Percentiles rank a stretch among this genome's conserved stretches.
Evolutionary conservation across 1,284 basidiomycete genomes (phyloP).

Genomic region (Ganoderma sinense): DNA sequence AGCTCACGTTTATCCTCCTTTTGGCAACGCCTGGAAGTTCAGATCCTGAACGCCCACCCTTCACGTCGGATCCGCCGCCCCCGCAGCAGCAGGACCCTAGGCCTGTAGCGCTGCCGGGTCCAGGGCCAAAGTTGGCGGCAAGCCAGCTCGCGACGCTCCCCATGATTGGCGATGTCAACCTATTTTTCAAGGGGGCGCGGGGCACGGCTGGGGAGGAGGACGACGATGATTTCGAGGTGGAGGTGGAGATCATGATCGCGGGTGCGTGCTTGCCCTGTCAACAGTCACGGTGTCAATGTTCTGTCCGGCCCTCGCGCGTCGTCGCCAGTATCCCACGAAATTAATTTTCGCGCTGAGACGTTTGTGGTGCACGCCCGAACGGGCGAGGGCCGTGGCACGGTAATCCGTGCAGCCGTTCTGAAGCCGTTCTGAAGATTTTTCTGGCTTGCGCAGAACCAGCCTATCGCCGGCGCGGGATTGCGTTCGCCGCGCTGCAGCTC

Average conservation of each 20-base stretch:
- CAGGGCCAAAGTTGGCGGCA: conserved; percentile 28
- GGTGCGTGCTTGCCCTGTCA: conserved; percentile 47
- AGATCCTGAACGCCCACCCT: neutral
- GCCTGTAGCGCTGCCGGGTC: neutral
- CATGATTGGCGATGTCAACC: conserved; percentile 94
- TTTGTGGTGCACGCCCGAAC: neutral
- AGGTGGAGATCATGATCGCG: conserved; percentile 89
- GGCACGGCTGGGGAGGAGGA: conserved; percentile 26
- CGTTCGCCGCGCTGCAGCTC: conserved; percentile 68
- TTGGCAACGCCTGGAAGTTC: conserved; percentile 13
- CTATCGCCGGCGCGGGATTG: conserved; percentile 73
- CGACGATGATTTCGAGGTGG: conserved; percentile 56
- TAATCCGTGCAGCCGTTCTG: neutral
- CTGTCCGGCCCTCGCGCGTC: too few relatives aligned
- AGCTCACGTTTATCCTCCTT: conserved; percentile 65
- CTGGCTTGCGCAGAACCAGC: conserved; percentile 53
- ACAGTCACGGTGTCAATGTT: too few relatives aligned
- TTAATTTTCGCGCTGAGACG: neutral
- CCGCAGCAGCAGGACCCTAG: neutral
- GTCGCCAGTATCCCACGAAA: too few relatives aligned
- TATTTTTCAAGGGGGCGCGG: conserved; percentile 77
- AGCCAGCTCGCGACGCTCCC: conserved; percentile 53
- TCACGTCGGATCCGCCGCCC: neutral
- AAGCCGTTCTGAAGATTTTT: neutral
- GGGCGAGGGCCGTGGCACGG: neutral